Base-by-base conservation (phyloP, 1,284 basidiomycete species). In the Austropuccinia psidii region DNA sequence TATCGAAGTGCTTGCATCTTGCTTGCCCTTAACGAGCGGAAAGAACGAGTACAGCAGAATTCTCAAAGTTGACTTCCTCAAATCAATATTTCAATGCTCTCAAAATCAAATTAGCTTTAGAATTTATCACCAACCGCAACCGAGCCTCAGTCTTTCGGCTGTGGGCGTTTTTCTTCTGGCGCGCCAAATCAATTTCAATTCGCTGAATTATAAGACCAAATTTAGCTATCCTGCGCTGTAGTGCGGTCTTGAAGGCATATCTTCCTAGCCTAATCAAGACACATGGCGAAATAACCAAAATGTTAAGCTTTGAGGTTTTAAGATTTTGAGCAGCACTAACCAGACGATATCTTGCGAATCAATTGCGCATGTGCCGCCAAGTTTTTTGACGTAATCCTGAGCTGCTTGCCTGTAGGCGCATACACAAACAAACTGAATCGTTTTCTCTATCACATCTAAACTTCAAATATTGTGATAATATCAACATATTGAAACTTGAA, bases 191-290 rank as follows among this genome's bases (percentile, higher is more conserved):
- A 21, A 35, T 29, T 27, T 69, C 17, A 24, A 69, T 13, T 24
- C 49, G 55, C 35, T 58, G 57, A n/a, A 69, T 21, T 21, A 69
- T 37, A 11, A 47, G 15, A 8, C 39, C 41, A 24, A 69, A 69
- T 57, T 49, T 58, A n/a, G 57, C 54, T n/a, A 55, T 37, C 27
- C 43, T 41, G 24, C 67, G 54, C 45, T 35, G 27, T 27, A 69
- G 55, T 21, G 45, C 33, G 21, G 27, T 21, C 39, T 21, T 47
- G 21, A 69, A 69, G 27, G 67, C 67, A 45, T 69, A 43, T 21
- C 67, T 52, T 19, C 67, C 67, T 33, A 69, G 45, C 67, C 67
- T 69, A 43, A 24, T 39, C 33, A 17, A n/a, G n/a, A n/a, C n/a
- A n/a, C n/a, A n/a, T n/a, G 21, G 31, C 24, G 24, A 17, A 57